phyloP scores from a whole-genome alignment of 2,329 filamentous ascomycete species.

The Seiridium cupressi region DNA sequence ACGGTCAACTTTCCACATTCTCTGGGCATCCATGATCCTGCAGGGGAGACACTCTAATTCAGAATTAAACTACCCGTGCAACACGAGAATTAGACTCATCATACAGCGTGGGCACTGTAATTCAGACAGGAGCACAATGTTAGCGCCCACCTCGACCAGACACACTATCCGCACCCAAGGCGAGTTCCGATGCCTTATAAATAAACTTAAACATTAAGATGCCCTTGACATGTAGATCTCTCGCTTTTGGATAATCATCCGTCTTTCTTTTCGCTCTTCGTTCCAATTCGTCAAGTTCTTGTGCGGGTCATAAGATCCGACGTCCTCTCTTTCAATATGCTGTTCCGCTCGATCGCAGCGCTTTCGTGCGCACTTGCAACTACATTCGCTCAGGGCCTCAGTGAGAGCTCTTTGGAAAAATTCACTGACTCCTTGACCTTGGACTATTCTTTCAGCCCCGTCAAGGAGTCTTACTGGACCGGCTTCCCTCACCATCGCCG shows the following conservation, averaged over 20 bases:
- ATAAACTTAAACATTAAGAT: slow-evolving; percentile 2
- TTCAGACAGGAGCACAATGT: neutral
- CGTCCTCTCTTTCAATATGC: slow-evolving; percentile 5
- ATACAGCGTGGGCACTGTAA: neutral
- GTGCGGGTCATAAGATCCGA: slow-evolving; percentile 6
- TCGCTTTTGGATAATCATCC: neutral
- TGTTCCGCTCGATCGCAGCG: slow-evolving; percentile 3
- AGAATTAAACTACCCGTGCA: neutral
- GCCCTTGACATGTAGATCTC: neutral
- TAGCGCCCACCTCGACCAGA: neutral
- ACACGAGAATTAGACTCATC: neutral
- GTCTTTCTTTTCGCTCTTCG: neutral
- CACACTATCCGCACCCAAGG: neutral
- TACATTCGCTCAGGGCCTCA: slow-evolving; percentile 9
- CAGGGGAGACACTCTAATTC: neutral
- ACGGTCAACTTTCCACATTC: neutral
- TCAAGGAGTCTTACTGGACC: slow-evolving; percentile 62
- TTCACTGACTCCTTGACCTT: slow-evolving; percentile 44
- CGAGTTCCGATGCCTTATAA: neutral
- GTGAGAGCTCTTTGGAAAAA: slow-evolving; percentile 21
- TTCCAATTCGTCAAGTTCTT: slow-evolving; percentile 1
- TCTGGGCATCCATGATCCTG: neutral
- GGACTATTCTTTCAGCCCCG: slow-evolving; percentile 51
- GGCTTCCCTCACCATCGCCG: slow-evolving; percentile 58
- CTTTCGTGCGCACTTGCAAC: neutral